Conservation (phyloP, 495 filamentous ascomycete species). For the Aspergillus indologenus region DNA sequence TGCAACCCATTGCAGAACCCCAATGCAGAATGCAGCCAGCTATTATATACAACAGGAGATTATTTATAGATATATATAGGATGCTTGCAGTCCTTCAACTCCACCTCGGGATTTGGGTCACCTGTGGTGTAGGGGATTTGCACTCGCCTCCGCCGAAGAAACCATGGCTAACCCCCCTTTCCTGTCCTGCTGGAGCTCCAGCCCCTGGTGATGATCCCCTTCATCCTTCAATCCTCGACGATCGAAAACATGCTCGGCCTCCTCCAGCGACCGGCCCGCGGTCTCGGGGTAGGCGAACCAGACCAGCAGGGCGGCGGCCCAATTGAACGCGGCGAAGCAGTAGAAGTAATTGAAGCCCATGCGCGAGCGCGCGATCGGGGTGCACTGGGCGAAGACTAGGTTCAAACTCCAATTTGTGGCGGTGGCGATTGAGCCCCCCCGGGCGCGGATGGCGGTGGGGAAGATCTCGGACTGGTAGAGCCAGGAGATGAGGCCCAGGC, state of each 20-base stretch:
- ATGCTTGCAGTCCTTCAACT: too few species aligned
- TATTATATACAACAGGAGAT: too few species aligned
- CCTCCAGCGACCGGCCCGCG: conserved; percentile 50
- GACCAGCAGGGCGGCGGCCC: conserved; percentile 41
- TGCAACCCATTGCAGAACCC: too few species aligned
- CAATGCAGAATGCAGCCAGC: too few species aligned
- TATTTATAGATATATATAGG: too few species aligned
- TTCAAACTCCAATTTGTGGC: conserved; percentile 55
- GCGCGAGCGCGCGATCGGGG: conserved; percentile 48
- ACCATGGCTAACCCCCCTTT: neutral
- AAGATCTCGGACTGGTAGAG: conserved; percentile 56
- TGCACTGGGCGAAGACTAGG: conserved; percentile 53
- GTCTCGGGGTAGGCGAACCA: conserved; percentile 53
- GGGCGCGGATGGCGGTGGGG: conserved; percentile 52
- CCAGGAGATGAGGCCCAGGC: conserved; percentile 52
- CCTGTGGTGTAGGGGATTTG: neutral
- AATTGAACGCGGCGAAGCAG: conserved; percentile 52
- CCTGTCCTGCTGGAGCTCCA: neutral
- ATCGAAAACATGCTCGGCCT: conserved; percentile 48
- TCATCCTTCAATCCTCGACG: conserved; percentile 5
- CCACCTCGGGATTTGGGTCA: too few species aligned
- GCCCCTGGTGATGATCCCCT: neutral
- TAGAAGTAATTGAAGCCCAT: conserved; percentile 53
- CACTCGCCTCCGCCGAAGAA: neutral
- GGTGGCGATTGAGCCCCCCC: conserved; percentile 50